Percentiles rank a stretch among this genome's conserved stretches.
Conservation (phyloP, 164 flowering plant species). For the Aristolochia contorta region DNA sequence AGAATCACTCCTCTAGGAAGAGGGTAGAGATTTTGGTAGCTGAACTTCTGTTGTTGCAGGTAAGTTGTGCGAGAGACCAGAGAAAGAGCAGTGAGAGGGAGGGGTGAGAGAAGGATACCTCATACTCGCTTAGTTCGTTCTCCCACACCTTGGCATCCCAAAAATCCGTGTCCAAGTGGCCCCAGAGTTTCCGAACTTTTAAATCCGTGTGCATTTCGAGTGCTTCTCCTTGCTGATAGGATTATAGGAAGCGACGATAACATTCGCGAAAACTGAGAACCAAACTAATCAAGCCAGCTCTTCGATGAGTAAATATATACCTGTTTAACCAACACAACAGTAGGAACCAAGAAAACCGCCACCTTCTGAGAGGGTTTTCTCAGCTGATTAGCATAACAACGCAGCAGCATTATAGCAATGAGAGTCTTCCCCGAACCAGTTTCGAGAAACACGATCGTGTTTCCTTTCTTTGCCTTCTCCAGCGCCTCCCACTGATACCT, state of each 20-base stretch:
- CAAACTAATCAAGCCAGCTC: neutral
- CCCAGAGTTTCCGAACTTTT: slow-evolving; percentile 69
- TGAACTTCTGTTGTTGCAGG: too few species aligned
- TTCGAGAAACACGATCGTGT: slow-evolving; percentile 75
- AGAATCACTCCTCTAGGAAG: too few species aligned
- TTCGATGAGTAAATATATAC: slow-evolving; percentile 16
- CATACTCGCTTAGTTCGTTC: slow-evolving; percentile 41
- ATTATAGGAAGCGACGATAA: neutral
- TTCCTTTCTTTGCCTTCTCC: slow-evolving; percentile 56
- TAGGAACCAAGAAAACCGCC: slow-evolving; percentile 70
- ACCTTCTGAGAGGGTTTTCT: slow-evolving; percentile 51
- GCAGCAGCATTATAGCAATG: slow-evolving; percentile 80
- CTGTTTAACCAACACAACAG: slow-evolving; percentile 62
- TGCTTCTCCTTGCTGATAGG: slow-evolving; percentile 61
- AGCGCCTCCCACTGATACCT: slow-evolving; percentile 85
- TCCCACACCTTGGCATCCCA: slow-evolving; percentile 68
- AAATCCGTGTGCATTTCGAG: slow-evolving; percentile 59
- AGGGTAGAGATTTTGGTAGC: too few species aligned
- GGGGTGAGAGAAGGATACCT: slow-evolving; percentile 29
- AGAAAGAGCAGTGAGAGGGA: too few species aligned
- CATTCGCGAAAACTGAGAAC: neutral
- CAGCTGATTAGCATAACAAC: slow-evolving; percentile 46
- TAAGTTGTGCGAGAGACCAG: too few species aligned
- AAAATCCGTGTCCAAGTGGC: slow-evolving; percentile 77
- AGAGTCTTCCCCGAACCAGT: slow-evolving; percentile 95